These are phyloP conservation scores for Durotheca rogersii DNA, from an alignment of 495 filamentous ascomycete species.

Conservation along the genomic window DNA sequence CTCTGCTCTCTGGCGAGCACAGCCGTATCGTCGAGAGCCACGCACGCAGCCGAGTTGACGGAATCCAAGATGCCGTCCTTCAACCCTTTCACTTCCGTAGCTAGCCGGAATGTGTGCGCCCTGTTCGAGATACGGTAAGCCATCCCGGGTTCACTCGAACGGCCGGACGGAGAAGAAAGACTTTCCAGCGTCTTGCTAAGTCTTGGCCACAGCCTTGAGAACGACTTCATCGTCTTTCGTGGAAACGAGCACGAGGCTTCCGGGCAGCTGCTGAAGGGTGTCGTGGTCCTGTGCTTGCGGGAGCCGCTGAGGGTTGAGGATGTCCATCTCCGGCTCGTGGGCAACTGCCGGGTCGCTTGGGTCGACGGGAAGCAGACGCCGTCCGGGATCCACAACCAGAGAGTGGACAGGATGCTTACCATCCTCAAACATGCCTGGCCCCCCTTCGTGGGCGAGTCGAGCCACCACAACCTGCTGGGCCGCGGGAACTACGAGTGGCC, in stretches of 20 bases:
- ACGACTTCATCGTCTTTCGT: constrained; percentile 76
- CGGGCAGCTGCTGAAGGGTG: constrained; percentile 71
- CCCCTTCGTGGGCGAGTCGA: constrained; percentile 50
- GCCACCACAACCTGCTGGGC: constrained; percentile 59
- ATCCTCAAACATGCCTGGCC: constrained; percentile 51
- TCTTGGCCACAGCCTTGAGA: constrained; percentile 60
- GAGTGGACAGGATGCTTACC: constrained; percentile 44
- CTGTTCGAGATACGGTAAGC: constrained; percentile 60
- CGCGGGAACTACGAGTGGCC: constrained; percentile 89
- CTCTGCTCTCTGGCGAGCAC: constrained; percentile 21
- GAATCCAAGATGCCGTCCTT: constrained; percentile 49
- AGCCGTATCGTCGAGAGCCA: constrained; percentile 19
- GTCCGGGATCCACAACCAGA: constrained; percentile 50
- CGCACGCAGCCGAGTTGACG: constrained; percentile 20
- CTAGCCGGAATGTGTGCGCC: constrained; percentile 43
- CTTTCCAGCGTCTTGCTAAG: constrained; percentile 15
- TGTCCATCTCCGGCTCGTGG: constrained; percentile 69
- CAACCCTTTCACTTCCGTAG: constrained; percentile 50
- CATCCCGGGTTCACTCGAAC: no score
- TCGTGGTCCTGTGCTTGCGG: constrained; percentile 71
- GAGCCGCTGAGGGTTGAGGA: constrained; percentile 69
- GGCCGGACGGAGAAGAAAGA: not conserved
- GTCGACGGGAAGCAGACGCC: constrained; percentile 50
- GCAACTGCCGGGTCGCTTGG: constrained; percentile 67
- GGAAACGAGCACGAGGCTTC: constrained; percentile 73